Evolutionary conservation across 495 filamentous ascomycete species (phyloP), one percentile per base, ranked within the genome.

Genomic region (Penicillium salamii): DNA sequence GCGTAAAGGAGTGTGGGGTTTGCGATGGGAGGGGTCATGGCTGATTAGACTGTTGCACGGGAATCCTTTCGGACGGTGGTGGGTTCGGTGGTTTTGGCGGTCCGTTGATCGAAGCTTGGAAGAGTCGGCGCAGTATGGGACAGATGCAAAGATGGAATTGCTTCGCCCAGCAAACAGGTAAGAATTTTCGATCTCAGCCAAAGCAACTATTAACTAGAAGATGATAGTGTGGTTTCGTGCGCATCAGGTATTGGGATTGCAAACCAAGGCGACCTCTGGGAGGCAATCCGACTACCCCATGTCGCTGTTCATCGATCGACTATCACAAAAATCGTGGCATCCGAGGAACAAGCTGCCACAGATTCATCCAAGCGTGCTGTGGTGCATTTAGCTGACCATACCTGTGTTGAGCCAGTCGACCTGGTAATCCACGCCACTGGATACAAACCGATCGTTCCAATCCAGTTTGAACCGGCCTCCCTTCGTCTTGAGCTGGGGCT

Each of bases 361-460:
- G 7, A 23, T 11, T 8, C 28, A 5, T 11, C 20, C 1, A 13
- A 3, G 1, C 39, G 37, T 21, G 33, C 41, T 7, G 17, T 12
- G 3, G 37, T 66, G 3, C 32, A 38, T 0, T 49, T 69, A 9
- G 19, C 31, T 0, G 46, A 63, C 20, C 48, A 54, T 14, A 48
- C 18, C 5, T 34, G 33, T 41, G 59, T 35, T 82, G 85, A 63
- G 79, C 75, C 39, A 2, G 35, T 67, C 5, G 63, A 67, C 21
- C 48, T 69, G 2, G 54, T 63, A 12, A 41, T 67, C 2, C 57
- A 69, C 38, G 63, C 66, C 38, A 55, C 86, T 74, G 20, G 88
- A 82, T 66, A 59, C 58, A 24, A 80, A 81, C 54, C 86, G 82
- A 53, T 66, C 79, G 19, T 84, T 48, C 87, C 88, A 0, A 72